Base-by-base conservation (phyloP, 371 early-diverging fungal genomes). In the Parasitella parasitica region DNA sequence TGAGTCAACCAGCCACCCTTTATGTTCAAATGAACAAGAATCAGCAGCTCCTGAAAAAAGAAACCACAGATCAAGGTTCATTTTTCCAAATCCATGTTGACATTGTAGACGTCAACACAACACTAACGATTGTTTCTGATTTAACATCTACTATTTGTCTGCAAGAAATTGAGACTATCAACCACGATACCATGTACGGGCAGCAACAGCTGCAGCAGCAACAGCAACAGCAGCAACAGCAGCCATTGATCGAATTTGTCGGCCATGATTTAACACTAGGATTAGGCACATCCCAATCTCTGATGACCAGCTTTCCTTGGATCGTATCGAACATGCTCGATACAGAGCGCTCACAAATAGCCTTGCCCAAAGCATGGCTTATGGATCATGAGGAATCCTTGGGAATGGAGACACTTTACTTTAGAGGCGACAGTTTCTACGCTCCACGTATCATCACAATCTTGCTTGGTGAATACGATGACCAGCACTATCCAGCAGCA, bases 401-500 rank as follows among this genome's bases (percentile, higher is more conserved):
- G 30, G 76, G 76, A 24, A 76, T 76, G 76, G 71, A 70, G 27
- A 64, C 69, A 0, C 63, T 64, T 24, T 76, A 76, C 34, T 76
- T 76, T 50, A 60, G 20, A 62, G 75, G 75, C 38, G 43, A 34
- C 15, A 34, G 22, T 12, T 46, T 43, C 32, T 57, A 46, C 24
- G 43, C 34, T 22, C 22, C 48, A 24, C 48, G 26, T 13, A 56
- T 56, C 38, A 48, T 56, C 6, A 37, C 48, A 16, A 43, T 50
- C 26, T 51, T 76, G n/a, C 37, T 76, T 13, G 76, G 71, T 12
- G 62, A 53, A 15, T 71, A 73, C 41, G 73, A 76, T 59, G 41
- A 54, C 27, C 59, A 63, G 9, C 49, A 28, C 26, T 24, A 15
- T 49, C n/a, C 27, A 6, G 28, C 49, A 27, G 26, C 49, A 13